Conservation (phyloP, 2,329 filamentous ascomycete genomes). For the Grosmannia clavigera region DNA sequence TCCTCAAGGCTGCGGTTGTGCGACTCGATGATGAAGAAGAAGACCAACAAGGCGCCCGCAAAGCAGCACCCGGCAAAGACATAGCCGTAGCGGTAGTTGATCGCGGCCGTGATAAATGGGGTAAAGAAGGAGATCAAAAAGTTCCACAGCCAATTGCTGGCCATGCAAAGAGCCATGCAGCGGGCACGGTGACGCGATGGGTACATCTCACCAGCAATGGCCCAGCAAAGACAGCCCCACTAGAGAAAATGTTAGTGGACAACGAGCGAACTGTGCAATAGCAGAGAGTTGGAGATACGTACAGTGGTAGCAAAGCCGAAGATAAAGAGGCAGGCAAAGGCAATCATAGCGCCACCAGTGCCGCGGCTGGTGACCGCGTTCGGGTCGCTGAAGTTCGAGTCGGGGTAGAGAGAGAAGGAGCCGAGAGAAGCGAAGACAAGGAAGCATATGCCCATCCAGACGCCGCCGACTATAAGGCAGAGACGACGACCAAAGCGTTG, state of each 20-base stretch:
- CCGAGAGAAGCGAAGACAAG: conserved; percentile 34
- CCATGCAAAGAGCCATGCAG: conserved; percentile 53
- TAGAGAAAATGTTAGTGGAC: background rate
- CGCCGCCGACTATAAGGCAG: conserved; percentile 49
- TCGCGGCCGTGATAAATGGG: conserved; percentile 34
- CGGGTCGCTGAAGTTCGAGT: conserved; percentile 34
- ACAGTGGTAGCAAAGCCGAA: conserved; percentile 58
- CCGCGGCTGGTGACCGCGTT: conserved; percentile 17
- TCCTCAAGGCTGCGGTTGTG: conserved; percentile 75
- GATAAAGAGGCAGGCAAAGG: conserved; percentile 48
- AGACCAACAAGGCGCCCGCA: conserved; percentile 50
- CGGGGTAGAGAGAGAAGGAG: conserved; percentile 40
- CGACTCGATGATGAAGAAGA: conserved; percentile 73
- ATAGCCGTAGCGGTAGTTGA: conserved; percentile 59
- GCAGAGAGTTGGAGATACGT: background rate
- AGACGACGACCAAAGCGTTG: conserved; percentile 53
- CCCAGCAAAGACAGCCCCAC: conserved; percentile 46
- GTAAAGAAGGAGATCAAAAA: conserved; percentile 4
- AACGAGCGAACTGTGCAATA: background rate
- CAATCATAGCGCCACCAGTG: conserved; percentile 44
- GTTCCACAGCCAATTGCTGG: conserved; percentile 41
- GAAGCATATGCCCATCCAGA: conserved; percentile 44
- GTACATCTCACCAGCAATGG: conserved; percentile 49
- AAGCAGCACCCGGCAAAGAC: conserved; percentile 59
- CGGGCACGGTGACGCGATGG: conserved; percentile 50